A percentile compares a stretch with the other conserved stretches of the same genome.
phyloP scores from a whole-genome alignment of 179 eudicot species.

The Spinacia oleracea region DNA sequence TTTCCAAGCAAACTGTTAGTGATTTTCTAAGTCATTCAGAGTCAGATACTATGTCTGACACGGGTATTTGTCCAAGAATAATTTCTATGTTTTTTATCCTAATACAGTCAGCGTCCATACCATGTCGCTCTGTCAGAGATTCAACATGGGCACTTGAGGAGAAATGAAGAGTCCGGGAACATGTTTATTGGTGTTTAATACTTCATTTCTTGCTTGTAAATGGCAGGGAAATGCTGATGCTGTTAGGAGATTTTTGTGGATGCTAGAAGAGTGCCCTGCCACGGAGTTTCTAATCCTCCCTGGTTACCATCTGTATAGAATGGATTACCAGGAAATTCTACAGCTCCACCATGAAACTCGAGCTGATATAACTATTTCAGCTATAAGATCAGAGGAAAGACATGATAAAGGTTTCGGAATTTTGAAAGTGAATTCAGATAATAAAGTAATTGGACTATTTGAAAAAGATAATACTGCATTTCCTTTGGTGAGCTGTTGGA shows the following conservation, averaged over 20 bases:
- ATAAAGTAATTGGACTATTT: conserved; percentile 36
- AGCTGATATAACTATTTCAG: conserved; percentile 69
- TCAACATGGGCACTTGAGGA: neutral
- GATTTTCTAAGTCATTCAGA: neutral
- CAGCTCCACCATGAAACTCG: conserved; percentile 48
- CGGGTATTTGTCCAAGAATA: neutral
- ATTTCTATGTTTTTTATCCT: neutral
- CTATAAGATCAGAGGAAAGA: conserved; percentile 33
- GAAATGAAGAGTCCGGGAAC: neutral
- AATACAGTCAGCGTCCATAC: neutral
- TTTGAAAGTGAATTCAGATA: conserved; percentile 40
- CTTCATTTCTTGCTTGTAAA: neutral
- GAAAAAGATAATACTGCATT: conserved; percentile 12
- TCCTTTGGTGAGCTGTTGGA: conserved; percentile 15
- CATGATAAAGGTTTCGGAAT: conserved; percentile 47
- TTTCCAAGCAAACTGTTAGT: neutral
- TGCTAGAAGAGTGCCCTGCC: conserved; percentile 54
- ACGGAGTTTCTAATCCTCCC: conserved; percentile 69
- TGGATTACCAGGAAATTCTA: conserved; percentile 74
- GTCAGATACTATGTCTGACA: neutral
- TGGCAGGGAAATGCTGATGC: conserved; percentile 92
- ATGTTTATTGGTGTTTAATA: neutral
- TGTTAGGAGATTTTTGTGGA: conserved; percentile 65
- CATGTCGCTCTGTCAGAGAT: neutral
- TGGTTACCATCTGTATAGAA: conserved; percentile 70